phyloP scores from a whole-genome alignment of 306 rosid species.

The Crataegus laevigata region DNA sequence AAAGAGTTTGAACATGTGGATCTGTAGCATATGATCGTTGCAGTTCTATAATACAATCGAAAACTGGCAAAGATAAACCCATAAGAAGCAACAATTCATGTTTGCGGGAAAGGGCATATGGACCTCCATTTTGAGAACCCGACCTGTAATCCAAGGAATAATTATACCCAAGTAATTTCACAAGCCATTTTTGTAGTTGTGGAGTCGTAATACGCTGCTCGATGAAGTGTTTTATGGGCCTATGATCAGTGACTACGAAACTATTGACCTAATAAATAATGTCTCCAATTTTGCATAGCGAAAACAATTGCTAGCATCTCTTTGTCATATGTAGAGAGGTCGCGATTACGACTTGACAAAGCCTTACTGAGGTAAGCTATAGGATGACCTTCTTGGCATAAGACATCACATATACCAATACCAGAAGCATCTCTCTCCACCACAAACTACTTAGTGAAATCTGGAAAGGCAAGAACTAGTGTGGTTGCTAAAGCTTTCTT shows the following conservation, averaged over 20 bases:
- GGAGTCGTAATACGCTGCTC: background rate
- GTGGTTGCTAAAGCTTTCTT: accelerated
- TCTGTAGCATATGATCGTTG: too few species aligned
- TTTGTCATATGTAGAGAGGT: background rate
- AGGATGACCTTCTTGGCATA: background rate
- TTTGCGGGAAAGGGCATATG: too few species aligned
- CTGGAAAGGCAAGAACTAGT: background rate
- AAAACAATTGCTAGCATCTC: background rate
- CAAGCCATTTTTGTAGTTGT: too few species aligned
- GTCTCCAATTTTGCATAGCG: background rate
- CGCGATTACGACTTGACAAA: accelerated
- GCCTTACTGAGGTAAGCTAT: background rate
- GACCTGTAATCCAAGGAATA: too few species aligned
- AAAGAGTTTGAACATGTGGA: too few species aligned
- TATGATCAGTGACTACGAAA: background rate
- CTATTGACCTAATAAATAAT: background rate
- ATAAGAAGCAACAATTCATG: too few species aligned
- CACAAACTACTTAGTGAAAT: too few species aligned
- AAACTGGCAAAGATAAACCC: too few species aligned
- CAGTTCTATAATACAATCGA: too few species aligned
- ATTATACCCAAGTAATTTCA: too few species aligned
- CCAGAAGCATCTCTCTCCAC: background rate
- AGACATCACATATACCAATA: background rate
- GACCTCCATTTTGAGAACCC: too few species aligned
- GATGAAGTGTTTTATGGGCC: background rate